Evolutionary conservation across 78 protist species (phyloP).

Genomic region (Cavenderia fasciculata): DNA sequence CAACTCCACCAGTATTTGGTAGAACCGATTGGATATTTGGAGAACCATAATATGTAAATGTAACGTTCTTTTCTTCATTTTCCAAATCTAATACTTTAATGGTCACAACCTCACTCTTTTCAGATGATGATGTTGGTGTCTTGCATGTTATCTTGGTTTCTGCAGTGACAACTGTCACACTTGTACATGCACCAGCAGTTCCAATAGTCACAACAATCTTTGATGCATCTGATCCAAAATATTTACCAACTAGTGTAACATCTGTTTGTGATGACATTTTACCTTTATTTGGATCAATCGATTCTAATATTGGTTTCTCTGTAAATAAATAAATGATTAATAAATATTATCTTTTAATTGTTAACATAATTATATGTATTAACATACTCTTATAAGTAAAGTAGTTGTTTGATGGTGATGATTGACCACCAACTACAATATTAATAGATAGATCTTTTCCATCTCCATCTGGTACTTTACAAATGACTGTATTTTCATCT

Average conservation of each 20-base stretch:
- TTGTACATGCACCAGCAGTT: slow-evolving; percentile 1
- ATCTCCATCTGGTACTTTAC: slow-evolving; percentile 22
- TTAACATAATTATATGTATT: too few species aligned
- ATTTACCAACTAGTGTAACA: slow-evolving; percentile 8
- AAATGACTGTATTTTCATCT: neutral
- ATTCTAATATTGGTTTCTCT: too few species aligned
- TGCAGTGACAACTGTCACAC: neutral
- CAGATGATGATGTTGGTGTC: neutral
- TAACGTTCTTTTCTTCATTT: neutral
- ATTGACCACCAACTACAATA: neutral
- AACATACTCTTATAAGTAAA: neutral
- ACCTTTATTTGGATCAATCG: slow-evolving; percentile 8
- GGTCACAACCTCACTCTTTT: neutral
- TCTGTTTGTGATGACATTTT: neutral
- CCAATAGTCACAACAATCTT: slow-evolving; percentile 41
- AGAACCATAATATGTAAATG: slow-evolving; percentile 25
- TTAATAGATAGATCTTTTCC: neutral
- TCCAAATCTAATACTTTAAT: neutral
- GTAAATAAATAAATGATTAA: too few species aligned
- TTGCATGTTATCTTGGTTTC: neutral
- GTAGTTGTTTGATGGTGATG: neutral
- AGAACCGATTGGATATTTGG: slow-evolving; percentile 10
- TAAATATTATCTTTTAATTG: too few species aligned
- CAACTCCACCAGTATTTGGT: neutral
- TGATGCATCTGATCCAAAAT: slow-evolving; percentile 20